Percentiles rank a stretch among this genome's conserved stretches.
Conservation (phyloP, 768 basidiomycete species). For the Pleurotus tuoliensis region DNA sequence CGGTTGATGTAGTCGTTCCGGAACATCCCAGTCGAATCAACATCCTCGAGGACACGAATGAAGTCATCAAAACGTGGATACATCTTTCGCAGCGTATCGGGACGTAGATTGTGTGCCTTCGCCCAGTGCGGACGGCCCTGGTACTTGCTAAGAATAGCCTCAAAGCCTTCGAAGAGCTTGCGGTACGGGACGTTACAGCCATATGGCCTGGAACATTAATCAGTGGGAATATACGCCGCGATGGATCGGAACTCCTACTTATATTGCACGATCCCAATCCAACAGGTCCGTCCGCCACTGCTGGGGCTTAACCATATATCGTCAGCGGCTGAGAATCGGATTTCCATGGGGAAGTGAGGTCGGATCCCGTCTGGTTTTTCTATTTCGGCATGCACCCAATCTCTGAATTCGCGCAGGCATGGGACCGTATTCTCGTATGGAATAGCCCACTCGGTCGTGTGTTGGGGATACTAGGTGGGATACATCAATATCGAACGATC, state of each 20-base stretch:
- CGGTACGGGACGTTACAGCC: conserved; percentile 80
- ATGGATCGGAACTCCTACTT: conserved; percentile 53
- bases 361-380: conserved; percentile 69
- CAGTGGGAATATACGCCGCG: not conserved
- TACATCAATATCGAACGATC: conserved; percentile 9
- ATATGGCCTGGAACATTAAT: conserved; percentile 62
- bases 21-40: conserved; percentile 77
- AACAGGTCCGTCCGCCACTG: conserved; percentile 73
- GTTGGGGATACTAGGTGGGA: conserved; percentile 69
- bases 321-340: conserved; percentile 83
- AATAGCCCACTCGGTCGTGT: conserved; percentile 95
- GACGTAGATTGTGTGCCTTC: conserved; percentile 76
- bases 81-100: conserved; percentile 53
- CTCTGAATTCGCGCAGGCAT: conserved; percentile 68
- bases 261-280: conserved; percentile 98
- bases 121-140: conserved; percentile 95
- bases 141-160: conserved; percentile 62
- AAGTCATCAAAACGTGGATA: conserved; percentile 88
- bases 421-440: conserved; percentile 63
- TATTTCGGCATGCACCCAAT: conserved; percentile 69
- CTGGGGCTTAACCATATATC: conserved; percentile 95
- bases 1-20: conserved; percentile 87
- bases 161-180: conserved; percentile 71
- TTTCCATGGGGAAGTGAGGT: conserved; percentile 90
- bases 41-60: conserved; percentile 53